Evolutionary conservation across 179 eudicot genomes (phyloP), one percentile per base, ranked within the genome.

Genomic region (Beta lomatogona): DNA sequence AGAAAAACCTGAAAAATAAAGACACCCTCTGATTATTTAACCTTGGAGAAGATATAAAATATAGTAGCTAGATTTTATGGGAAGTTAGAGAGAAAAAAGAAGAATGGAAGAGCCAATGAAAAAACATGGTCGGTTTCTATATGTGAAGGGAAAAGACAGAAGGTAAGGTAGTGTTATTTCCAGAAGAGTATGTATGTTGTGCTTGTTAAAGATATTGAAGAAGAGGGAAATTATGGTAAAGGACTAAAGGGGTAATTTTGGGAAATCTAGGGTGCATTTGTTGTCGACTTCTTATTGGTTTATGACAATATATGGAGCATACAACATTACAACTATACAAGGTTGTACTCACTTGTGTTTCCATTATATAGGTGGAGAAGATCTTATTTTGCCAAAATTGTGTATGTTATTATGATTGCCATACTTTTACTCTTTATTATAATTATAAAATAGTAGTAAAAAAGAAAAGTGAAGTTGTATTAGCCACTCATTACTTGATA

Each of bases 101-200:
- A 66, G 53, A 58, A 22, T 22, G 36, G 53, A 53, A 50, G 74
- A 50, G 55, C 61, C 71, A 76, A 84, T 73, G 46, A 70, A 11
- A n/a, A 64, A 82, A 81, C 80, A 82, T 82, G 82, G 79, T 61
- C 18, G 73, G 74, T 81, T 85, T 74, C 85, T 70, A 82, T 78
- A 58, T 85, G 52, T 73, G 80, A 79, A 55, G n/a, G 60, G 67
- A n/a, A 83, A 21, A 21, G 41, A 36, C 41, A 36, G 28, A 8
- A 69, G 45, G 61, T 4, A 54, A 9, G 25, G 25, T 59, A 14
- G 61, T 25, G 18, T 25, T 11, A 36, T 36, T 7, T 5, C n/a
- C 3, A 45, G 6, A 14, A 45, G 53, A 9, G 18, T 44, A 50
- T 3, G 72, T 44, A 63, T 45, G 64, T 36, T 36, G 41, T 36